A percentile compares a stretch with the other conserved stretches of the same genome.
Evolutionary conservation across 2,329 filamentous ascomycete genomes (phyloP).

Genomic region (Fonsecaea monophora): DNA sequence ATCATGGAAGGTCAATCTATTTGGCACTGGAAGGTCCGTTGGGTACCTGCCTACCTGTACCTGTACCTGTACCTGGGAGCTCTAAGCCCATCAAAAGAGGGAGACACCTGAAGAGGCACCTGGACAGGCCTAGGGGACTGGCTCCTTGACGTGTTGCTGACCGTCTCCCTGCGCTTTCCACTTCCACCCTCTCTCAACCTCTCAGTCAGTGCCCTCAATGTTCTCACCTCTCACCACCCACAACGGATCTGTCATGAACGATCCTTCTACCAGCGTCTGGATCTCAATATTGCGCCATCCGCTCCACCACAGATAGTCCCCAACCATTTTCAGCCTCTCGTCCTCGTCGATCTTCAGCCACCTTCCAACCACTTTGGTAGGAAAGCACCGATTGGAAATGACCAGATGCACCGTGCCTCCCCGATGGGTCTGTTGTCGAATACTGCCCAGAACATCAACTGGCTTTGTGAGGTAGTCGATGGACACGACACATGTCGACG

Average conservation of each 20-base stretch:
- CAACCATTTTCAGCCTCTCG: constrained; percentile 58
- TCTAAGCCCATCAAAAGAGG: too few species aligned
- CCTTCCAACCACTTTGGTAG: constrained; percentile 58
- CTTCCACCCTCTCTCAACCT: background rate
- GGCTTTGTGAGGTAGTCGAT: constrained; percentile 61
- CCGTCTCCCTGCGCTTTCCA: background rate
- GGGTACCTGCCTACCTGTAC: background rate
- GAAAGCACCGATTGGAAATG: constrained; percentile 61
- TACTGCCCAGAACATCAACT: constrained; percentile 52
- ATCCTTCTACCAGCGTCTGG: constrained; percentile 50
- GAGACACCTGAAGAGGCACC: background rate
- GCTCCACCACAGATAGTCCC: constrained; percentile 59
- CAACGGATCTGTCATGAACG: constrained; percentile 50
- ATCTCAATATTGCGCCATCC: constrained; percentile 62
- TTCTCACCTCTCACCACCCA: constrained; percentile 53
- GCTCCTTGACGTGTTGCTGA: too few species aligned
- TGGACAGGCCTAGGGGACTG: background rate
- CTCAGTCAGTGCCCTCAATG: background rate
- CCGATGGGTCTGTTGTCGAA: constrained; percentile 49
- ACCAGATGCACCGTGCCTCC: constrained; percentile 59
- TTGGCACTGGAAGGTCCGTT: background rate
- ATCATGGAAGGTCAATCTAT: background rate
- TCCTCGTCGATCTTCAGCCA: constrained; percentile 57
- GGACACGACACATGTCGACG: constrained; percentile 58
- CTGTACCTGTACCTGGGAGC: too few species aligned